A percentile compares a stretch with the other conserved stretches of the same genome.
These are phyloP conservation scores for Coemansia aciculifera DNA, from an alignment of 192 early-diverging fungal genomes.

Conservation along the genomic window DNA sequence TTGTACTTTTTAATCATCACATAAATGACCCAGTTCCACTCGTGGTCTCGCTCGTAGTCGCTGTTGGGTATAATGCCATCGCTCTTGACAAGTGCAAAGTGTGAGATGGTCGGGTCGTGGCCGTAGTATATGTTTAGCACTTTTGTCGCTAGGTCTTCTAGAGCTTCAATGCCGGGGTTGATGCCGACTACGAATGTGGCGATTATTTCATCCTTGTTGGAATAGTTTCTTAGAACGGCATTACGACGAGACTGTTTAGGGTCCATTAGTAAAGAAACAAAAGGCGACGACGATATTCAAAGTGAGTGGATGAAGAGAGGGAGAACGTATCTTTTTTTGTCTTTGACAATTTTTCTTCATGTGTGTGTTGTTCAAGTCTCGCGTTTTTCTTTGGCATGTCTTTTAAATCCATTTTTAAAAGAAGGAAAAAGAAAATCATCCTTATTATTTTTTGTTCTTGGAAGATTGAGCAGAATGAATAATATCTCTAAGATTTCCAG, in stretches of 20 bases:
- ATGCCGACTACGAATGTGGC: not conserved
- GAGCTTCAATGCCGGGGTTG: not conserved
- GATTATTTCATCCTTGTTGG: not conserved
- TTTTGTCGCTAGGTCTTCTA: not conserved
- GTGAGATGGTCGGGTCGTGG: not conserved
- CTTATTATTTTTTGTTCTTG: not conserved
- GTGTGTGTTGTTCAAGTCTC: not conserved
- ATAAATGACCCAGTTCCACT: conserved; percentile 3
- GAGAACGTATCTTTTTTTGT: not conserved
- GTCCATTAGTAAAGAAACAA: not conserved
- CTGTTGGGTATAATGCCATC: not conserved
- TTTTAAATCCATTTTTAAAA: not conserved
- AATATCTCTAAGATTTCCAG: conserved; percentile 38
- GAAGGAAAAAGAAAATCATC: not conserved
- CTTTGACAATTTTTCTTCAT: not conserved
- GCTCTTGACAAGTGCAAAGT: not conserved
- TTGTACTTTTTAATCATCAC: not conserved
- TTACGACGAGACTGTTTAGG: conserved; percentile 6
- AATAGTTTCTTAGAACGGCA: not conserved
- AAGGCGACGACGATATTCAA: not conserved
- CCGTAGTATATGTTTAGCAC: conserved; percentile 8
- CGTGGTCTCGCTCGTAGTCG: not conserved
- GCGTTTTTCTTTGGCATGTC: not conserved
- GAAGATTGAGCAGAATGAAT: conserved; percentile 19
- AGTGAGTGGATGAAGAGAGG: not conserved